Base-by-base conservation (phyloP, 352 stramenopile species). In the Hyaloperonospora brassicae region DNA sequence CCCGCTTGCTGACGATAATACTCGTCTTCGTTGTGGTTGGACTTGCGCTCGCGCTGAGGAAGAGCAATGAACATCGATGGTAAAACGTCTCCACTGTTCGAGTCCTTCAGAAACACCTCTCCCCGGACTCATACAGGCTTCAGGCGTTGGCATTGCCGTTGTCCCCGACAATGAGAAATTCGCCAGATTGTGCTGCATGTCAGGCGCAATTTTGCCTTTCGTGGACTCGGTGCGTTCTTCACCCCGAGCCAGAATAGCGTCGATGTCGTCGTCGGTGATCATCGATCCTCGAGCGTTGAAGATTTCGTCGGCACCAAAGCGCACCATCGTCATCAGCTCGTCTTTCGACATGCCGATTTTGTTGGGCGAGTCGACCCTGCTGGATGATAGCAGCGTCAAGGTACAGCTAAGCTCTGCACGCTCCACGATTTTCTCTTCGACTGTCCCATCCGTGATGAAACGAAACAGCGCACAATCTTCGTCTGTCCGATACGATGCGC, bases 351-450 rank as follows among this genome's bases (percentile, higher is more conserved):
- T 94, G 94, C 13, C 88, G 83, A 61, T 95, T 95, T 53, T 94
- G 84, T 57, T 96, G 81, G 2, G 96, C 95, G 2, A 99, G 75
- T 24, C 95, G 86, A 50, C 95, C 96, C 60, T 99, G 96, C 74
- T 99, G 97, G 64, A 99, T 98, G 36, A 99, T 98, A 21, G 97
- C 95, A 2, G 96, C 97, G 69, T 99, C 98, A 66, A 96, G 79
- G 55, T 98, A 98, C 23, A 98, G 70, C 76, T 99, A 49, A 97
- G 91, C 42, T 96, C 97, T 0, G 97, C 97, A 55, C 97, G 93
- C 61, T 97, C 94, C 8, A 99, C 75, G 41, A 99, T 99, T 70
- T 98, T 98, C 69, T 99, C 96, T 64, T 99, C 97, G 1, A 99
- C 95, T 0, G 96, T 97, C 40, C 89, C 93, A 54, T 98, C 86